A percentile compares a stretch with the other conserved stretches of the same genome.
Conservation (phyloP, 768 basidiomycete species). For the Ephemerocybe angulata region DNA sequence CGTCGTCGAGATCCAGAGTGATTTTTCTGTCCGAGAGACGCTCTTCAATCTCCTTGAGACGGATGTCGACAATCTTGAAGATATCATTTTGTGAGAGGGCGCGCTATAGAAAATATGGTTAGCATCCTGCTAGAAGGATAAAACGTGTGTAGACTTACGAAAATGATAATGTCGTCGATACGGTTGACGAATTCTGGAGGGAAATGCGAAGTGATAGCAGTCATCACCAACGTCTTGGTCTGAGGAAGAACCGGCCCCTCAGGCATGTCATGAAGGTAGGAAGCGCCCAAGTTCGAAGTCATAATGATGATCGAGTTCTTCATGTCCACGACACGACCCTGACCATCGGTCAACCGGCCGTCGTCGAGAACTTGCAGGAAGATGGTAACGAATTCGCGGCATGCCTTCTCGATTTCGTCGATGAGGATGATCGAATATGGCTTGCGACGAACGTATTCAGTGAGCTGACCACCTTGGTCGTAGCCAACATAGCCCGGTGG, state of each 20-base stretch:
- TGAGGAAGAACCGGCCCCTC: conserved; percentile 63
- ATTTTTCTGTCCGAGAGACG: conserved; percentile 81
- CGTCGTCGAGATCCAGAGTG: conserved; percentile 69
- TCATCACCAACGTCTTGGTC: conserved; percentile 68
- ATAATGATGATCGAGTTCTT: conserved; percentile 91
- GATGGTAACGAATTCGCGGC: conserved; percentile 54
- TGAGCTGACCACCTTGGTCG: conserved; percentile 86
- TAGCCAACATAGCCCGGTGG: conserved; percentile 92
- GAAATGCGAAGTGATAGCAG: conserved; percentile 79
- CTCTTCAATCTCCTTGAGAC: conserved; percentile 80
- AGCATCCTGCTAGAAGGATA: conserved; percentile 7
- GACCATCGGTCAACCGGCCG: conserved; percentile 87
- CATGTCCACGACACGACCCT: conserved; percentile 87
- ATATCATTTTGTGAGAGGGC: conserved; percentile 74
- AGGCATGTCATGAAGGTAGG: conserved; percentile 69
- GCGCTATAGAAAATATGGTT: conserved; percentile 51
- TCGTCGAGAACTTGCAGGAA: conserved; percentile 85
- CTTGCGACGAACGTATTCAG: conserved; percentile 89
- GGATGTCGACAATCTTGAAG: conserved; percentile 82
- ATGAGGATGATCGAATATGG: conserved; percentile 85
- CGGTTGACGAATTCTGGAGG: conserved; percentile 92
- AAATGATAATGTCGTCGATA: conserved; percentile 83
- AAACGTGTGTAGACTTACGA: conserved; percentile 41
- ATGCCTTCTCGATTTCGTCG: conserved; percentile 90
- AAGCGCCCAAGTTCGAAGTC: conserved; percentile 88